A percentile compares a stretch with the other conserved stretches of the same genome.
phyloP scores from a whole-genome alignment of 306 rosid species.

The Delonix regia region DNA sequence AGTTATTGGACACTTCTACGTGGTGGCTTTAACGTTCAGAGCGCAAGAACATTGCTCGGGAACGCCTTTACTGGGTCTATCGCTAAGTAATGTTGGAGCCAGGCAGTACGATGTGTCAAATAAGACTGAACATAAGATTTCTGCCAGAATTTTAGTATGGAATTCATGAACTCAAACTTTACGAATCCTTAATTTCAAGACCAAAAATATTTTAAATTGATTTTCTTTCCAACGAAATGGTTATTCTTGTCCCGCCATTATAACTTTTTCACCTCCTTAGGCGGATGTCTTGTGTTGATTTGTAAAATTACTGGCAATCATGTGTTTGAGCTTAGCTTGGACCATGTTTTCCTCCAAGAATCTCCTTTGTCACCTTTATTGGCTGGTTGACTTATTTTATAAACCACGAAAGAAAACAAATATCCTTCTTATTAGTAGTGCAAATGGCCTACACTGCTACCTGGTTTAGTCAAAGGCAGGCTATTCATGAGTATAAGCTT shows the following conservation, averaged over 20 bases:
- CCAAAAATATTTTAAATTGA: neutral
- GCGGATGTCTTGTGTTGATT: neutral
- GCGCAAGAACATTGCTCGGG: neutral
- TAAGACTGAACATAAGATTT: neutral
- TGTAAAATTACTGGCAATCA: neutral
- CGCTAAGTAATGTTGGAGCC: neutral
- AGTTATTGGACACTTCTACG: neutral
- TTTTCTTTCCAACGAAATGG: neutral
- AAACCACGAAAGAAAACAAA: neutral
- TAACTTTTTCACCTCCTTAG: neutral
- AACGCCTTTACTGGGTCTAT: neutral
- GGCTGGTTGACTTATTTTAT: neutral
- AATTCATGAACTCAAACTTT: neutral
- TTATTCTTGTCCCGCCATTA: neutral
- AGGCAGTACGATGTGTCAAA: neutral
- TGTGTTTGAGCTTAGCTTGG: conserved; percentile 7
- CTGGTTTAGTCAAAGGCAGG: neutral
- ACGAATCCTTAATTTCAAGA: neutral
- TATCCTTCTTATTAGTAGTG: neutral
- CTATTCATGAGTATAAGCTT: neutral
- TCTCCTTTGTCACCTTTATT: neutral
- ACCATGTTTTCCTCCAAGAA: neutral
- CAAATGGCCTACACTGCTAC: neutral
- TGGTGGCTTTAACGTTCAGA: neutral
- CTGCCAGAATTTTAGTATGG: neutral